These are phyloP conservation scores for Dalechampia spathulata DNA, from an alignment of 441 rosid species.

Conservation along the genomic window DNA sequence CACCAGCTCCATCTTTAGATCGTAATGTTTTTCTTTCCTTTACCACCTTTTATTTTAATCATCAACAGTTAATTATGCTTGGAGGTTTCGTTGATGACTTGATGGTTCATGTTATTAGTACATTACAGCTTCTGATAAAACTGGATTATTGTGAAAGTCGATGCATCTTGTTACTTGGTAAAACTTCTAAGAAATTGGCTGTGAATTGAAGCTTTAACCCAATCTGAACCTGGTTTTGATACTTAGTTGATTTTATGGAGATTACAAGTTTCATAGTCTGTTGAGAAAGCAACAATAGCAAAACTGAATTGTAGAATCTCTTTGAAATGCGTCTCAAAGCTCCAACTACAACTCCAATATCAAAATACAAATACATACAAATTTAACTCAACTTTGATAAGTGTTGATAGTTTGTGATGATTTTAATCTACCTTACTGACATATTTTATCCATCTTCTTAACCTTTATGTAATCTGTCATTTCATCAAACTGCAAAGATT, in stretches of 20 bases:
- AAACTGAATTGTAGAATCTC: not conserved
- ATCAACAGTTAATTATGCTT: no score
- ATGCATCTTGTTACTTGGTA: not conserved
- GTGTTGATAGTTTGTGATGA: not conserved
- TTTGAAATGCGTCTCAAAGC: not conserved
- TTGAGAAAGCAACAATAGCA: not conserved
- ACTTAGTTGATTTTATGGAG: not conserved
- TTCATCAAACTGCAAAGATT: not conserved
- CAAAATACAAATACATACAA: not conserved
- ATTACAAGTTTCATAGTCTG: not conserved
- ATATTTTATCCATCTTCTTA: no score
- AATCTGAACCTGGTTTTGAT: not conserved
- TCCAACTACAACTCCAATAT: not conserved
- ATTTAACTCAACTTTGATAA: not conserved
- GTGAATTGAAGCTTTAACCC: not conserved
- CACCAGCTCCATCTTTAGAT: conserved; percentile 80
- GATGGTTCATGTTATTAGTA: not conserved
- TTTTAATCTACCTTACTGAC: not conserved
- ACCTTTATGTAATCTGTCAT: not conserved
- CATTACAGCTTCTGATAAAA: not conserved
- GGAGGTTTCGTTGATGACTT: not conserved
- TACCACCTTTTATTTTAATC: not conserved
- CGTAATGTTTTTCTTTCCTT: conserved; percentile 32
- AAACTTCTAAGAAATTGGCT: not conserved
- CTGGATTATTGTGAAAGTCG: not conserved